Evolutionary conservation across 1,139 yeast species (phyloP), one percentile per base, ranked within the genome.

Genomic region (Kurtzmaniella natalensis): DNA sequence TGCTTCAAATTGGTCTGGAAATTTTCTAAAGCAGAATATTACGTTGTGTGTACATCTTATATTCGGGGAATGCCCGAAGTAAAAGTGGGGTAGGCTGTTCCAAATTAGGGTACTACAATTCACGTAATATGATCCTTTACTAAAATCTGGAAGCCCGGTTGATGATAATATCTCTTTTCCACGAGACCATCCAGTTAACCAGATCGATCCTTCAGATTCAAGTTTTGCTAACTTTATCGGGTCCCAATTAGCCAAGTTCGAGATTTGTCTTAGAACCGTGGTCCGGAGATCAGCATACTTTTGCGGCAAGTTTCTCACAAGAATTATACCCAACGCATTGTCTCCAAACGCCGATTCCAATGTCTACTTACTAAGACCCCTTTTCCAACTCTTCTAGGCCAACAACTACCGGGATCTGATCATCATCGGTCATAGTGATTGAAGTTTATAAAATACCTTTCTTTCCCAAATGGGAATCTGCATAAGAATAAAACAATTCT

Each of bases 171-270:
- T 65, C 44, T 78, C 84, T 37, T 70, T 72, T 1, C 84, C 84
- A 31, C 76, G 55, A n/a, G 83, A 76, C 84, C 84, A 78, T 0
- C 84, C 85, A 1, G 74, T 70, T 5, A 77, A 53, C 74, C 79
- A 78, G 40, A 47, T 47, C 4, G 64, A 47, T 37, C 72, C 78
- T 17, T 71, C 71, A 20, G 60, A 57, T 46, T 76, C 81, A 33
- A 77, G 53, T 15, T 43, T 35, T 2, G 45, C 47, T 24, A 77
- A 57, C 9, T 53, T 51, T 3, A 48, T 49, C 3, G 39, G 35
- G 0, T 76, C 65, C 7, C 75, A 57, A 26, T 55, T 57, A 8
- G 79, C 78, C 28, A 78, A 52, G 15, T 53, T 50, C 1, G 75
- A 62, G 1, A 79, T 73, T 26, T 65, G 60, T 27, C 51, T 52